These are phyloP conservation scores for Starmerella apis DNA, from an alignment of 805 yeast species.

Conservation along the genomic window DNA sequence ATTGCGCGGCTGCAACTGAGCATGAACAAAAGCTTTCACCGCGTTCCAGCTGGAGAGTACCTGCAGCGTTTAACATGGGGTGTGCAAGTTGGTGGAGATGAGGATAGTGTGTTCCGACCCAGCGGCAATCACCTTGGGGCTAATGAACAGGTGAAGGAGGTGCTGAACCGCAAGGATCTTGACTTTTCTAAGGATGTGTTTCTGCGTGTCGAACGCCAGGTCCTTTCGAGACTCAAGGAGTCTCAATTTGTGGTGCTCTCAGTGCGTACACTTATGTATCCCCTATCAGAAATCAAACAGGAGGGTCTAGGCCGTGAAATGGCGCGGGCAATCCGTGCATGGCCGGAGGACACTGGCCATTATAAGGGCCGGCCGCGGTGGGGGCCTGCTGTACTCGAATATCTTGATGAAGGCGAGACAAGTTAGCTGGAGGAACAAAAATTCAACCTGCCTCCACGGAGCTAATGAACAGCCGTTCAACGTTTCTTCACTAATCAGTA, in stretches of 20 bases:
- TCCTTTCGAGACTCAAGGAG: conserved; percentile 42
- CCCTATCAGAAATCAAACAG: conserved; percentile 39
- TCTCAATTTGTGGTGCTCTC: conserved; percentile 41
- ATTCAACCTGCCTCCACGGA: no score
- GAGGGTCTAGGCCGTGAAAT: conserved; percentile 43
- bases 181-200: conserved; percentile 36
- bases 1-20: conserved; percentile 43
- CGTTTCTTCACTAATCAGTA: no score
- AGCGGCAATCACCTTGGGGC: conserved; percentile 12
- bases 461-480: no score
- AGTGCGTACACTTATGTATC: conserved; percentile 47
- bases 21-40: conserved; percentile 57
- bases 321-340: conserved; percentile 50
- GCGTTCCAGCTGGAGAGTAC: conserved; percentile 33
- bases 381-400: conserved; percentile 22
- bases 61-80: conserved; percentile 65
- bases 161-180: conserved; percentile 31
- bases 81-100: conserved; percentile 38
- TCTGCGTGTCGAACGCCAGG: conserved; percentile 52
- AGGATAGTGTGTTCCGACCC: conserved; percentile 16
- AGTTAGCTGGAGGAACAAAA: background rate
- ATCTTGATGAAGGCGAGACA: conserved; percentile 10
- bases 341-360: conserved; percentile 20
- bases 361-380: conserved; percentile 24
- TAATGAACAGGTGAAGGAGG: conserved; percentile 24